These are phyloP conservation scores for Amanita jacksonii DNA, from an alignment of 768 basidiomycete species.

Conservation along the genomic window DNA sequence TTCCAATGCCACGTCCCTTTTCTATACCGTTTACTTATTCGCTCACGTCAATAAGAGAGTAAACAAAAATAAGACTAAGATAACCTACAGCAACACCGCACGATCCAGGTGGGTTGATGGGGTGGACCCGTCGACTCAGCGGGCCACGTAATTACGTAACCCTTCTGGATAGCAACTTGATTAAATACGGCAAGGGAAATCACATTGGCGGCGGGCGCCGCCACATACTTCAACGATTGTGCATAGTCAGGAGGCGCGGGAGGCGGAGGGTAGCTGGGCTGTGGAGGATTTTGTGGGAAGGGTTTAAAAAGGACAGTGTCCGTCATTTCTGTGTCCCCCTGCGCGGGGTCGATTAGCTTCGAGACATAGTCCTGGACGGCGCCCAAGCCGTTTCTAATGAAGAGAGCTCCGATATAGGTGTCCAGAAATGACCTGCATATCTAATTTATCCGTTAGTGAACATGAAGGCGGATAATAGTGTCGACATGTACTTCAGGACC, in stretches of 20 bases:
- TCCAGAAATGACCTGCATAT: slow-evolving; percentile 36
- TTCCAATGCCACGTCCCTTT: slow-evolving; percentile 40
- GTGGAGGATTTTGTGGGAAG: slow-evolving; percentile 9
- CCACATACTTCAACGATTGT: too few relatives aligned
- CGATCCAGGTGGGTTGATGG: slow-evolving; percentile 50
- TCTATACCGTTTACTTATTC: slow-evolving; percentile 41
- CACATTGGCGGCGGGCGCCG: slow-evolving; percentile 12
- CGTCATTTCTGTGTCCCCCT: slow-evolving; percentile 9
- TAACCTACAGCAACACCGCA: slow-evolving; percentile 42
- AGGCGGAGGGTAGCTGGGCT: slow-evolving; percentile 14
- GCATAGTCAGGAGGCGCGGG: slow-evolving; percentile 26
- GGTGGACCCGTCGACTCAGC: slow-evolving; percentile 38
- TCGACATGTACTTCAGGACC: slow-evolving; percentile 16
- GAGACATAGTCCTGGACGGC: slow-evolving; percentile 50
- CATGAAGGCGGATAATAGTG: not conserved
- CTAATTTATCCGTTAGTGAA: not conserved
- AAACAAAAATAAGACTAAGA: not conserved
- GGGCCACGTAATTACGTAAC: slow-evolving; percentile 34
- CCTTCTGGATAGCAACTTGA: slow-evolving; percentile 42
- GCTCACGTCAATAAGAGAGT: not conserved
- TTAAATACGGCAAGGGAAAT: slow-evolving; percentile 41
- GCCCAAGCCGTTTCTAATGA: slow-evolving; percentile 41
- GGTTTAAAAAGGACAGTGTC: slow-evolving; percentile 1
- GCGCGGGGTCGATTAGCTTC: slow-evolving; percentile 38
- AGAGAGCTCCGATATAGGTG: slow-evolving; percentile 60